A percentile compares a stretch with the other conserved stretches of the same genome.
Evolutionary conservation across 805 yeast species (phyloP).

Genomic region (Scheffersomyces lignosus): DNA sequence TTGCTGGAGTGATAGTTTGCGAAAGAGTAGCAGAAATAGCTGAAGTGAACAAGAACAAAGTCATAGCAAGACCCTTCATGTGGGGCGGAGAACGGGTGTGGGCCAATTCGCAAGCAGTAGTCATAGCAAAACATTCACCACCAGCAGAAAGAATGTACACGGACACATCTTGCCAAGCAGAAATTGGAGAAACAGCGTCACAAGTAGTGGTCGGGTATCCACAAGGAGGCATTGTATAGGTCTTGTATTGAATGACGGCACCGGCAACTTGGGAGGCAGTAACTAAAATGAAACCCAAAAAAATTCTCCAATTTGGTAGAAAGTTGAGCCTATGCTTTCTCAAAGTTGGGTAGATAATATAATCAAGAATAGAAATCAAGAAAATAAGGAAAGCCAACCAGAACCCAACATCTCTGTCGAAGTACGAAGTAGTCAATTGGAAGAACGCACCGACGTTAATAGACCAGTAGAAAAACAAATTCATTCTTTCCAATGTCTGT

Average conservation of each 20-base stretch:
- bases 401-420: conserved; percentile 52
- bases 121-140: conserved; percentile 53
- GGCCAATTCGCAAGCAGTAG: conserved; percentile 55
- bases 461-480: conserved; percentile 52
- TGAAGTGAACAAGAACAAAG: conserved; percentile 42
- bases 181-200: conserved; percentile 26
- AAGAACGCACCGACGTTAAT: conserved; percentile 57
- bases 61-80: conserved; percentile 53
- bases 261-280: conserved; percentile 49
- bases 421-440: conserved; percentile 51
- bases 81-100: conserved; percentile 51
- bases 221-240: conserved; percentile 54
- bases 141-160: conserved; percentile 46
- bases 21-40: conserved; percentile 51
- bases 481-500: conserved; percentile 41
- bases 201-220: conserved; percentile 46
- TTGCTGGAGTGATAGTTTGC: conserved; percentile 40
- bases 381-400: conserved; percentile 58
- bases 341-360: conserved; percentile 45
- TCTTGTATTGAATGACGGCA: conserved; percentile 49
- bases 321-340: conserved; percentile 42
- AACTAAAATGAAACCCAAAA: conserved; percentile 49
- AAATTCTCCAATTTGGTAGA: conserved; percentile 45
- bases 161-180: conserved; percentile 30
- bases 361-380: conserved; percentile 51